phyloP scores from a whole-genome alignment of 257 asterid genomes.

The Solanum commersonii region DNA sequence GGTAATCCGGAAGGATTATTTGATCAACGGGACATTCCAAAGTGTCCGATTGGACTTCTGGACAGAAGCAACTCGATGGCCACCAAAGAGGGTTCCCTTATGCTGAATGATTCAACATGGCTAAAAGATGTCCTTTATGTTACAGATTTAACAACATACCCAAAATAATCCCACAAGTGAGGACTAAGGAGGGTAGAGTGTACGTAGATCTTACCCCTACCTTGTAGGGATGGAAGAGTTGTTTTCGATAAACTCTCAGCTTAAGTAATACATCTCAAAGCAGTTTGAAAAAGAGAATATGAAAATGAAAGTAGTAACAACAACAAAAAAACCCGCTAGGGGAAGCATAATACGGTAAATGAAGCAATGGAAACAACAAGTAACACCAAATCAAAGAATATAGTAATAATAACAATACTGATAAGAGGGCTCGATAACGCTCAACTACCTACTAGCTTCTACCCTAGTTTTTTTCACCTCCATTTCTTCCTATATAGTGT shows the following conservation, averaged over 20 bases:
- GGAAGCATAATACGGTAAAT: background rate
- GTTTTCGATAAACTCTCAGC: background rate
- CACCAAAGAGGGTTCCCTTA: background rate
- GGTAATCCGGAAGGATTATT: background rate
- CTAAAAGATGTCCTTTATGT: background rate
- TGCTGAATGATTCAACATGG: background rate
- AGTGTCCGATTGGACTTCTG: background rate
- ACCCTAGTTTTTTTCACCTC: no score
- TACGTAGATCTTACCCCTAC: background rate
- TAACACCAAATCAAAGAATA: background rate
- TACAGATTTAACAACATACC: background rate
- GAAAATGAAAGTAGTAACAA: background rate
- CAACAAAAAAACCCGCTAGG: background rate
- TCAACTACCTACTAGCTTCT: no score
- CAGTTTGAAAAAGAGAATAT: background rate
- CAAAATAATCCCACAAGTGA: background rate
- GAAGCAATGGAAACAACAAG: background rate
- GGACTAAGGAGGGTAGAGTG: background rate
- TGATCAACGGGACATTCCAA: background rate
- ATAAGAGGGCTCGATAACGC: no score
- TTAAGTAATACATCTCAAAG: no score
- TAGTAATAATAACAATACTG: background rate
- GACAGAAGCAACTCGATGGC: background rate
- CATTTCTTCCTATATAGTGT: no score
- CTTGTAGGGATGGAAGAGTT: background rate